These are phyloP conservation scores for Ophiostoma angusticollis DNA, from an alignment of 2,329 filamentous ascomycete species.

Conservation along the genomic window DNA sequence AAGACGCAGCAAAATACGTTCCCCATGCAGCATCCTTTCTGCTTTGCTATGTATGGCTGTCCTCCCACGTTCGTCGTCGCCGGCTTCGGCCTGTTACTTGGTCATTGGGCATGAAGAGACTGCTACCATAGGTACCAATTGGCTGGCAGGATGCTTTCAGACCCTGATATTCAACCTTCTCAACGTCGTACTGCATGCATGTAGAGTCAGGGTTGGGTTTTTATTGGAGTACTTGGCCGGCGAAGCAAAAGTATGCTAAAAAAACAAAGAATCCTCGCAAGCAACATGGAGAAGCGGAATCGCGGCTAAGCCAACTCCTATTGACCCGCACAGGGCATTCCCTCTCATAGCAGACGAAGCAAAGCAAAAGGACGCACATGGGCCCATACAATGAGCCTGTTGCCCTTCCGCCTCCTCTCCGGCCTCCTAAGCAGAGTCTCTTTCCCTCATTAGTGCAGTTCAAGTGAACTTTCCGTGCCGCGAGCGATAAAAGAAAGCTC, in stretches of 20 bases:
- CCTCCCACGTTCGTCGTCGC: too few relatives aligned
- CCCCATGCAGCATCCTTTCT: too few relatives aligned
- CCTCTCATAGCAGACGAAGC: conserved; percentile 43
- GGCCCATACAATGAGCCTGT: too few relatives aligned
- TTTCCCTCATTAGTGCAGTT: conserved; percentile 97
- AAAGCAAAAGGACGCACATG: neutral
- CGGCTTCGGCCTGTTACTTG: too few relatives aligned
- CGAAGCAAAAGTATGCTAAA: conserved; percentile 2
- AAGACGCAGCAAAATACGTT: too few relatives aligned
- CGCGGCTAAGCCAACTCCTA: conserved; percentile 83
- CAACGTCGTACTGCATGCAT: too few relatives aligned
- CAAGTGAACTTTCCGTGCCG: conserved; percentile 34
- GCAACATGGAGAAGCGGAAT: conserved; percentile 38
- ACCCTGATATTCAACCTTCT: too few relatives aligned
- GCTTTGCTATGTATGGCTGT: too few relatives aligned
- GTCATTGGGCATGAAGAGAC: too few relatives aligned
- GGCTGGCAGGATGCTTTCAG: too few relatives aligned
- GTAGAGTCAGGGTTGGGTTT: too few relatives aligned
- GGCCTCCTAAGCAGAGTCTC: conserved; percentile 58
- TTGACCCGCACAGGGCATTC: conserved; percentile 93
- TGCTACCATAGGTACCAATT: too few relatives aligned
- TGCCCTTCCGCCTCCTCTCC: neutral
- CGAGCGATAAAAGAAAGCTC: conserved; percentile 3
- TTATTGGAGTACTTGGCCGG: neutral
- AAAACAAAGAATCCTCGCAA: conserved; percentile 1